A percentile compares a stretch with the other conserved stretches of the same genome.
These are phyloP conservation scores for Phialophora expanda DNA, from an alignment of 2,329 filamentous ascomycete genomes.

Conservation along the genomic window DNA sequence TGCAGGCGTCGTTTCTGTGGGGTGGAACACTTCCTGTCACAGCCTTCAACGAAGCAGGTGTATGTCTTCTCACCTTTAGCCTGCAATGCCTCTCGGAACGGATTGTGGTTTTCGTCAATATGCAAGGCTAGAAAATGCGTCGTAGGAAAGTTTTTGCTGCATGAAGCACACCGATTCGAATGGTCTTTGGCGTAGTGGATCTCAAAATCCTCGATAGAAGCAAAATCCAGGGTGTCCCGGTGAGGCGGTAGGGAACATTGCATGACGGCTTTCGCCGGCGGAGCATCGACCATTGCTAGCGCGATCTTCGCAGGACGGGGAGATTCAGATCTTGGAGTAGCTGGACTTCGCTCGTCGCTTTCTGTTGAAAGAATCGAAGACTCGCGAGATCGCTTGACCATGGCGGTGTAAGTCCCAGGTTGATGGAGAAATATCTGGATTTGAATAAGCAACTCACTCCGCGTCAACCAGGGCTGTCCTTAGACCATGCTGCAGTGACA, in stretches of 20 bases:
- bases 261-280: constrained; percentile 61
- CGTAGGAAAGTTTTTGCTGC: constrained; percentile 85
- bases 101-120: constrained; percentile 89
- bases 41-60: constrained; percentile 86
- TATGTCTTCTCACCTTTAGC: constrained; percentile 88
- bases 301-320: constrained; percentile 40
- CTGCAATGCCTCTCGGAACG: constrained; percentile 71
- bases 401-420: constrained; percentile 42
- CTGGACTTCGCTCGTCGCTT: constrained; percentile 37
- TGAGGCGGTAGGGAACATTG: constrained; percentile 83
- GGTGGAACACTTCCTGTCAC: constrained; percentile 81
- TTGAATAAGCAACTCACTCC: constrained; percentile 17
- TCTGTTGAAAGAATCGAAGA: constrained; percentile 53
- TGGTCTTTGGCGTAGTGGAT: constrained; percentile 82
- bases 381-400: constrained; percentile 67
- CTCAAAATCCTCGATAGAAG: constrained; percentile 80
- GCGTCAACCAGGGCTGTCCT: background rate
- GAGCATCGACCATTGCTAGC: constrained; percentile 53
- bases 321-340: constrained; percentile 35
- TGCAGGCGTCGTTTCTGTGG: constrained; percentile 84
- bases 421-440: constrained; percentile 3
- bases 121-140: constrained; percentile 80
- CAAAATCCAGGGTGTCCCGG: constrained; percentile 70
- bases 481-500: background rate
- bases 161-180: constrained; percentile 82